A percentile compares a stretch with the other conserved stretches of the same genome.
These are phyloP conservation scores for thale cress (Arabidopsis thaliana) DNA, from an alignment of 345 rosid species.

Conservation along the genomic window DNA sequence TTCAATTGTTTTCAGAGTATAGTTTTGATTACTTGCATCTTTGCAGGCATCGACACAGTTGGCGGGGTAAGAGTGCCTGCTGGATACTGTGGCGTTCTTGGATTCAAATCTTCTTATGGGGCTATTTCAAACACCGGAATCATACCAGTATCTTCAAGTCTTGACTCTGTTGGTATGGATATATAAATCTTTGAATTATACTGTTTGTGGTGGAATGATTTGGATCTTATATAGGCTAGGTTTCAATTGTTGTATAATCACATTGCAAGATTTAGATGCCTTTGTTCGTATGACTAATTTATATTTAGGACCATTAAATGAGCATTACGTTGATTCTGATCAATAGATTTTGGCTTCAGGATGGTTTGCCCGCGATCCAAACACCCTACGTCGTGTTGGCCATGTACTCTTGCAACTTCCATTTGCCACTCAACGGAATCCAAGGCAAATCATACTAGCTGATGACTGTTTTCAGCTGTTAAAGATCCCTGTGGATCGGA, in stretches of 20 bases:
- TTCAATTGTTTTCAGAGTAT: background rate
- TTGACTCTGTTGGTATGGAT: constrained; percentile 86
- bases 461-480: constrained; percentile 87
- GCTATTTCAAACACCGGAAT: constrained; percentile 63
- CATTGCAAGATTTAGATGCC: background rate
- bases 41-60: constrained; percentile 82
- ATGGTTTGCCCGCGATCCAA: constrained; percentile 92
- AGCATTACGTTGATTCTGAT: constrained; percentile 22
- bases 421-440: constrained; percentile 73
- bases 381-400: constrained; percentile 75
- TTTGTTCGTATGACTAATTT: background rate
- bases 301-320: background rate
- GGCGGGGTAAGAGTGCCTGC: constrained; percentile 97
- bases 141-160: constrained; percentile 73
- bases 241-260: constrained; percentile 6
- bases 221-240: constrained; percentile 19
- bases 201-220: constrained; percentile 10
- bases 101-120: constrained; percentile 85
- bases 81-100: constrained; percentile 79
- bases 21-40: constrained; percentile 8
- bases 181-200: background rate
- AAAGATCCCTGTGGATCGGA: constrained; percentile 72
- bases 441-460: constrained; percentile 84
- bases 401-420: constrained; percentile 92
- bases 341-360: constrained; percentile 58